A percentile compares a stretch with the other conserved stretches of the same genome.
Evolutionary conservation across 306 rosid species (phyloP).

Genomic region (Aeschynomene evenia): DNA sequence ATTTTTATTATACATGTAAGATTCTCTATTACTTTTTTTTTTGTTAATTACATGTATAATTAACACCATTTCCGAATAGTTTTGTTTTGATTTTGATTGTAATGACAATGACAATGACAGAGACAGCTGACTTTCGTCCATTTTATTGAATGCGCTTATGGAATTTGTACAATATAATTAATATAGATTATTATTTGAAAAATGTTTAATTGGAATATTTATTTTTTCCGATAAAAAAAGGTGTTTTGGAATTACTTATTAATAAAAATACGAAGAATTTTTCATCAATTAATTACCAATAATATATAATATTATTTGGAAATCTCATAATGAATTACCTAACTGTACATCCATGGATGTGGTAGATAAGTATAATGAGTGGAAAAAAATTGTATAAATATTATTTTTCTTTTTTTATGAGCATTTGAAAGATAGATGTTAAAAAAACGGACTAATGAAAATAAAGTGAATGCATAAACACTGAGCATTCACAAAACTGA

Average conservation of each 20-base stretch:
- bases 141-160: neutral
- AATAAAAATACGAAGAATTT: neutral
- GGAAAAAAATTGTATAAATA: too few relatives aligned
- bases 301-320: too few relatives aligned
- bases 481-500: neutral
- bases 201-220: neutral
- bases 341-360: too few relatives aligned
- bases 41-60: neutral
- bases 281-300: too few relatives aligned
- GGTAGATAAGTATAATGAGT: too few relatives aligned
- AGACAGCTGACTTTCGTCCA: neutral
- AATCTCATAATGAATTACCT: too few relatives aligned
- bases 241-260: neutral
- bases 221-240: too few relatives aligned
- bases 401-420: too few relatives aligned
- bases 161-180: neutral
- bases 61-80: neutral
- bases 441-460: too few relatives aligned
- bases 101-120: neutral
- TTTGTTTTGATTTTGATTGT: too few relatives aligned
- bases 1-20: too few relatives aligned
- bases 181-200: neutral
- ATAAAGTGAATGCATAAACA: neutral
- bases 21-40: neutral
- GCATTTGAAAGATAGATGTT: too few relatives aligned